Conservation (phyloP, 2,329 filamentous ascomycete genomes). For the Malbranchea cinnamomea region DNA sequence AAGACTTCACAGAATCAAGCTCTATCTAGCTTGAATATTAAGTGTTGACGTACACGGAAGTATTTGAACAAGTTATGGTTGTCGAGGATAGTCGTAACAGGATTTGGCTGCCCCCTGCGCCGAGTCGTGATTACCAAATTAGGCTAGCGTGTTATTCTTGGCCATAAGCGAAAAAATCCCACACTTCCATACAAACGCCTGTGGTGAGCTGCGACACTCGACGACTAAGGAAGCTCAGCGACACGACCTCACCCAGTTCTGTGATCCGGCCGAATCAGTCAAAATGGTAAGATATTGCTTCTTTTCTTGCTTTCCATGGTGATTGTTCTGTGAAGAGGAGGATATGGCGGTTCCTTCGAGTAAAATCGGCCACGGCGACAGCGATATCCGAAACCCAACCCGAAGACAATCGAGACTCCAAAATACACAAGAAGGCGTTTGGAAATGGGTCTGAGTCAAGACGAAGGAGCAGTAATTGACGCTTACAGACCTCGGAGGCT, state of each 20-base stretch:
- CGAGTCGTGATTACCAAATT: conserved; percentile 12
- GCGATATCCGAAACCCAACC: background rate
- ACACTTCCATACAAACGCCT: conserved; percentile 25
- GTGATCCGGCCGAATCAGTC: conserved; percentile 31
- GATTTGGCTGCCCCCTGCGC: conserved; percentile 6
- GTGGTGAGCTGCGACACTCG: conserved; percentile 24
- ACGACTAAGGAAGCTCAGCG: conserved; percentile 21
- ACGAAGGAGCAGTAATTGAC: too few species aligned
- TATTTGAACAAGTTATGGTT: conserved; percentile 3
- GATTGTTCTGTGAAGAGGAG: conserved; percentile 11
- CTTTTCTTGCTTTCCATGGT: conserved; percentile 10
- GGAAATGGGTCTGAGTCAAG: too few species aligned
- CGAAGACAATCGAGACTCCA: too few species aligned
- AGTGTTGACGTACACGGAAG: background rate
- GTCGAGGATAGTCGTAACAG: conserved; percentile 10
- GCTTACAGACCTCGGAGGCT: too few species aligned
- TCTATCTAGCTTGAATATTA: conserved; percentile 1
- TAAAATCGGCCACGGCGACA: conserved; percentile 11
- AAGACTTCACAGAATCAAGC: conserved; percentile 1
- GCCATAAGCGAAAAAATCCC: conserved; percentile 33
- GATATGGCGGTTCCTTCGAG: too few species aligned
- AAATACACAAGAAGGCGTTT: too few species aligned
- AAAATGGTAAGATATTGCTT: conserved; percentile 29
- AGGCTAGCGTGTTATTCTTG: conserved; percentile 20
- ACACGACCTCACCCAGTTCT: conserved; percentile 12